Base-by-base conservation (phyloP, 2,329 filamentous ascomycete species). In the Bipolaris oryzae region DNA sequence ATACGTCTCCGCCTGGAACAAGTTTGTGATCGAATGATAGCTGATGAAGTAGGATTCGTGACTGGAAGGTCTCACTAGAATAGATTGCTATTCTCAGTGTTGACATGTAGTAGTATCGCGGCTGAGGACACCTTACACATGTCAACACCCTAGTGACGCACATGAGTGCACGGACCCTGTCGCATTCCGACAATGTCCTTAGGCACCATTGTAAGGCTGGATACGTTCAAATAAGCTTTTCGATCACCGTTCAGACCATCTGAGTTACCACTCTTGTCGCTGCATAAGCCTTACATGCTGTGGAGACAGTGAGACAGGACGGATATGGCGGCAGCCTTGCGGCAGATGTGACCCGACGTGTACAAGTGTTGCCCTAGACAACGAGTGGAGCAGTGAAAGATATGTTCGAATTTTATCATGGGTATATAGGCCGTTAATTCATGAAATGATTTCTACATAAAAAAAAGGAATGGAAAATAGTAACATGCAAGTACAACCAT, bases 201-300 rank as follows among this genome's bases (percentile, higher is more conserved):
- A 18, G 15, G 7, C 15, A 5, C 15, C 3, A 25, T n/a, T 6
- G 7, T 31, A 38, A 37, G 42, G 37, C n/a, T 50, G 38, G n/a
- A 5, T 31, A 25, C 28, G 28, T 53, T 53, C 37, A 31, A n/a
- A 53, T 11, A 53, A 53, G 51, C 51, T 53, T 50, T 53, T 9
- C 15, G 35, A 42, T 49, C 7, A 38, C 11, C 28, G 11, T 37
- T 21, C 35, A 41, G 20, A 15, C 13, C 20, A 10, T 42, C 13
- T n/a, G 0, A 42, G n/a, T 28, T 41, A 38, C 16, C 28, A 3
- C n/a, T 18, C 3, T 15, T 5, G 15, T 21, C 11, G 3, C 13
- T 11, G 28, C 3, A 34, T 23, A 10, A 34, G 10, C 11, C 11
- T 34, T 13, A 11, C 16, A 45, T 5, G 28, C 43, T 33, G 5